Conservation (phyloP, 345 rosid genomes). For the Sapria himalayana region DNA sequence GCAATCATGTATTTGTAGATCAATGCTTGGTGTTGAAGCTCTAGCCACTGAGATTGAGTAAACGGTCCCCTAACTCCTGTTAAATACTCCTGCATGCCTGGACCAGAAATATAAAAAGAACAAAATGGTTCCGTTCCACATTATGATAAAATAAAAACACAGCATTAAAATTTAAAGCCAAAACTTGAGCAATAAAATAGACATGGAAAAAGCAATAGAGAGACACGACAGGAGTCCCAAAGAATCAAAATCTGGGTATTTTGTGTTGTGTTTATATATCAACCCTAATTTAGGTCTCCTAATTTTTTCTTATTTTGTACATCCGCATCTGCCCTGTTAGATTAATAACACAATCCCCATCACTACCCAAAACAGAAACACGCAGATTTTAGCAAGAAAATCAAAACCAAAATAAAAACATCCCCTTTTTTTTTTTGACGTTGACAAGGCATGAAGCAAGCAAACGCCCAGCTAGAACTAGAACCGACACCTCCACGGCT, state of each 20-base stretch:
- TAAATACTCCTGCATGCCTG: conserved; percentile 18
- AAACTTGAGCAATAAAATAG: conserved; percentile 1
- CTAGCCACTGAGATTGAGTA: conserved; percentile 71
- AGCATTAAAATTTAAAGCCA: background rate
- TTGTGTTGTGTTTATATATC: background rate
- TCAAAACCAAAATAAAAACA: background rate
- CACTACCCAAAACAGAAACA: conserved; percentile 11
- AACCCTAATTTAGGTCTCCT: background rate
- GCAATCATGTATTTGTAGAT: conserved; percentile 70
- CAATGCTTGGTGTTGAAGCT: conserved; percentile 86
- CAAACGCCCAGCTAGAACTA: conserved; percentile 6
- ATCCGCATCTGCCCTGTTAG: conserved; percentile 5
- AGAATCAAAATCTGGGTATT: background rate
- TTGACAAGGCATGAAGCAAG: conserved; percentile 19
- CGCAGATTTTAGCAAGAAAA: background rate
- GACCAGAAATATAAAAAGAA: conserved; percentile 10
- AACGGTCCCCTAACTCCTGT: conserved; percentile 32
- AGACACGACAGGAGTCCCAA: background rate
- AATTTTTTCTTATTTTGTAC: conserved; percentile 8
- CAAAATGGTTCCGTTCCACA: background rate
- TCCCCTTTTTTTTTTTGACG: conserved; percentile 7
- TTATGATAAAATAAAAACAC: background rate
- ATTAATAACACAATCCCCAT: conserved; percentile 5
- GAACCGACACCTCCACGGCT: conserved; percentile 4
- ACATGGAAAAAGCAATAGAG: background rate